These are phyloP conservation scores for Lathyrus tuberosus DNA, from an alignment of 306 rosid species.

Conservation along the genomic window DNA sequence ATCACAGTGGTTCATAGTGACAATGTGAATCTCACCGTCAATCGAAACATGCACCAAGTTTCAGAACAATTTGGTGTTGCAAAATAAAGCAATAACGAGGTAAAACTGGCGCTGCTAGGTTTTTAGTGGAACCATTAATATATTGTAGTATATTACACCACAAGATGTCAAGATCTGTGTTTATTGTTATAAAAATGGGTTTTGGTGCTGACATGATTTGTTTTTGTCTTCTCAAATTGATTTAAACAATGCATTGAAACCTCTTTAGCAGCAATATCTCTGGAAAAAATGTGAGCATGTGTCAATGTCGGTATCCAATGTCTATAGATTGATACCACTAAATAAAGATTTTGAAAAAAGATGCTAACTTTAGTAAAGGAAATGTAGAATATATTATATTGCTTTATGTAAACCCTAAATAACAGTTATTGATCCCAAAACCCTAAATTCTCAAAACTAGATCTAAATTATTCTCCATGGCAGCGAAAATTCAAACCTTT, in stretches of 20 bases:
- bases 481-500: constrained; percentile 39
- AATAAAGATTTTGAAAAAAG: constrained; percentile 19
- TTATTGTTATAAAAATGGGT: constrained; percentile 3
- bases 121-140: constrained; percentile 16
- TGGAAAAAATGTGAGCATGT: no score
- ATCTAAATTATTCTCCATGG: constrained; percentile 42
- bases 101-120: constrained; percentile 1
- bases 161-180: not conserved
- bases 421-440: constrained; percentile 1
- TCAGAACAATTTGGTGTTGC: not conserved
- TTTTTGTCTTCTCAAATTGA: constrained; percentile 29
- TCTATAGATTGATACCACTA: no score
- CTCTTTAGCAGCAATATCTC: no score
- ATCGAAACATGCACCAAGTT: not conserved
- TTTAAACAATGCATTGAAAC: constrained; percentile 25
- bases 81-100: constrained; percentile 1
- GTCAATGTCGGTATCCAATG: no score
- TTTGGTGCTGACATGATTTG: constrained; percentile 40
- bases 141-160: not conserved
- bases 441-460: constrained; percentile 33
- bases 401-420: not conserved
- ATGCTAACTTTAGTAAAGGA: constrained; percentile 4
- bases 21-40: not conserved
- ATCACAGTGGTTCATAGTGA: not conserved
- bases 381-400: constrained; percentile 29